Evolutionary conservation across 306 rosid species (phyloP).

Genomic region (Inga laurina): DNA sequence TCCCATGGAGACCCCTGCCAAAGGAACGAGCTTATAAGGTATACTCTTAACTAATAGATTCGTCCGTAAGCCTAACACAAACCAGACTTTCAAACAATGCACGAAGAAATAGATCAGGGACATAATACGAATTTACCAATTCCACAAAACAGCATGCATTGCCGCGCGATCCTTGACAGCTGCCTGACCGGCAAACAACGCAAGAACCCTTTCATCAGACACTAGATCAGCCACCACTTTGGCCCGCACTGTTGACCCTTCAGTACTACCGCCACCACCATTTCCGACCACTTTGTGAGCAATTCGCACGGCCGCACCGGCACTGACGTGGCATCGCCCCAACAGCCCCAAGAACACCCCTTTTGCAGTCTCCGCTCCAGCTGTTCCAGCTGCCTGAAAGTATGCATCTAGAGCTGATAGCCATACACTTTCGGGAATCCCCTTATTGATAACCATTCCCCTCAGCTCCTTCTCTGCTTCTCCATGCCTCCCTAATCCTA

Average conservation of each 20-base stretch:
- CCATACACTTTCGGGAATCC: slow-evolving; percentile 88
- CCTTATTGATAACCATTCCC: slow-evolving; percentile 76
- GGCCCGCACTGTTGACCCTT: slow-evolving; percentile 70
- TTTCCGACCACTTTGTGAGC: slow-evolving; percentile 66
- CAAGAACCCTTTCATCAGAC: slow-evolving; percentile 81
- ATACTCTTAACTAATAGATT: not conserved
- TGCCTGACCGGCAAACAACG: slow-evolving; percentile 65
- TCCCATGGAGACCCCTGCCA: not conserved
- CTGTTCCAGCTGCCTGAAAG: slow-evolving; percentile 70
- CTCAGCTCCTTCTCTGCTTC: slow-evolving; percentile 94
- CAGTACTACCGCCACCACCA: slow-evolving; percentile 36
- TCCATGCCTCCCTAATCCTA: slow-evolving; percentile 67
- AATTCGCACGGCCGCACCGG: slow-evolving; percentile 81
- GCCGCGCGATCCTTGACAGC: slow-evolving; percentile 66
- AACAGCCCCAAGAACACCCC: slow-evolving; percentile 87
- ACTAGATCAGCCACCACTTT: slow-evolving; percentile 88
- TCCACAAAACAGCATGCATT: slow-evolving; percentile 92
- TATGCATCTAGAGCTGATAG: slow-evolving; percentile 85
- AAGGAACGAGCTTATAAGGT: not conserved
- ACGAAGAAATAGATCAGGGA: slow-evolving; percentile 7
- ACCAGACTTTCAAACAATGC: slow-evolving; percentile 3
- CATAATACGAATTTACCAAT: slow-evolving; percentile 58
- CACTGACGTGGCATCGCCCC: slow-evolving; percentile 85
- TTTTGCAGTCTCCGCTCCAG: slow-evolving; percentile 89
- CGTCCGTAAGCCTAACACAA: not conserved